Percentiles rank a stretch among this genome's conserved stretches.
Evolutionary conservation across 768 basidiomycete genomes (phyloP).

Genomic region (Trametes coccinea): DNA sequence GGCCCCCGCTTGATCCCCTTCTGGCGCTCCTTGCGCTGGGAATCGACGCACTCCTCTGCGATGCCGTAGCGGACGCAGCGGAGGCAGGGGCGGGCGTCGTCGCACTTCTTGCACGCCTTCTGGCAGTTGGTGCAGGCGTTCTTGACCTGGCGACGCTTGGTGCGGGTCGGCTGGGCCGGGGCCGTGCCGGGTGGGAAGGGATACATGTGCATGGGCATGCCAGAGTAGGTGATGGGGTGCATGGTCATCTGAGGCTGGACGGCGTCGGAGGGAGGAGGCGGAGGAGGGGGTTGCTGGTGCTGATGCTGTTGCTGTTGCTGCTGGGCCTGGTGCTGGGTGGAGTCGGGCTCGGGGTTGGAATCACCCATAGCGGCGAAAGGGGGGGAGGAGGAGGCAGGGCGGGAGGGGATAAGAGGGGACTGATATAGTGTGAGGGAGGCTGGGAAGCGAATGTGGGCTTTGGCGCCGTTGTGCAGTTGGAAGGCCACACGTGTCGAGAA

Average conservation of each 20-base stretch:
- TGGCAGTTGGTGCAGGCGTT: slow-evolving; percentile 91
- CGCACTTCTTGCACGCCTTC: slow-evolving; percentile 91
- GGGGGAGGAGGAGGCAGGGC: slow-evolving; percentile 36
- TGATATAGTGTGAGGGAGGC: slow-evolving; percentile 18
- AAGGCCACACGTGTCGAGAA: slow-evolving; percentile 23
- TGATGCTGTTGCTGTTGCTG: slow-evolving; percentile 21
- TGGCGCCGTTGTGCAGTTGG: slow-evolving; percentile 8
- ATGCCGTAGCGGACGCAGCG: slow-evolving; percentile 91
- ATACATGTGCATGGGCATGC: slow-evolving; percentile 70
- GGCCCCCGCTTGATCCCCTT: slow-evolving; percentile 85
- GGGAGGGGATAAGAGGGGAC: slow-evolving; percentile 33
- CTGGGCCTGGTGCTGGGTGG: slow-evolving; percentile 11
- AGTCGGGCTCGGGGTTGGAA: slow-evolving; percentile 43
- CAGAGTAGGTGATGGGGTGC: slow-evolving; percentile 51
- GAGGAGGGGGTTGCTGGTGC: slow-evolving; percentile 14
- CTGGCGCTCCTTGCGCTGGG: slow-evolving; percentile 89
- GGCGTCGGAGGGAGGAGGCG: slow-evolving; percentile 28
- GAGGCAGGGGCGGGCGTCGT: slow-evolving; percentile 88
- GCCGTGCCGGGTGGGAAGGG: slow-evolving; percentile 55
- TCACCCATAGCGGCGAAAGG: slow-evolving; percentile 40
- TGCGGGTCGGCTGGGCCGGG: slow-evolving; percentile 52
- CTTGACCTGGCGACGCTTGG: slow-evolving; percentile 87
- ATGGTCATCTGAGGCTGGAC: slow-evolving; percentile 52
- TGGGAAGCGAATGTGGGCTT: slow-evolving; percentile 20
- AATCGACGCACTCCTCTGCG: slow-evolving; percentile 85